Evolutionary conservation across 192 early-diverging fungal genomes (phyloP).

Genomic region (Rhizophagus clarus): DNA sequence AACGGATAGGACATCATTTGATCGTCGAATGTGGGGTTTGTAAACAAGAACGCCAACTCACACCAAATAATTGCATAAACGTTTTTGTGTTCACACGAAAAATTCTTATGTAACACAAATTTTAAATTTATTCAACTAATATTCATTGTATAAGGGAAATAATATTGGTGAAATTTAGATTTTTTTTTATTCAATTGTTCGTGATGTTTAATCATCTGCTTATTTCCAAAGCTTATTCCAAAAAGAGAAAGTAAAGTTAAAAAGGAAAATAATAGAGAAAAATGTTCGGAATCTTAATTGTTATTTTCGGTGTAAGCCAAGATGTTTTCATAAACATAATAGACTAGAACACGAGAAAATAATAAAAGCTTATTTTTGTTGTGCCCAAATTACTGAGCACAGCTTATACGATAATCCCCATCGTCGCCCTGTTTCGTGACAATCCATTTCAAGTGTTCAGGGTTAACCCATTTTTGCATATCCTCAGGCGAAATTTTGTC

Average conservation of each 20-base stretch:
- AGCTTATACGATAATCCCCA: conserved; percentile 27
- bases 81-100: background rate
- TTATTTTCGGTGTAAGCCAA: background rate
- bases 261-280: background rate
- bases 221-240: background rate
- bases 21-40: background rate
- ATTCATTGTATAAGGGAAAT: background rate
- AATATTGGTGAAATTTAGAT: background rate
- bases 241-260: background rate
- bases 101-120: background rate
- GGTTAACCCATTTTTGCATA: conserved; percentile 21
- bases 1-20: background rate
- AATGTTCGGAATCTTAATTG: background rate
- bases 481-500: conserved; percentile 22
- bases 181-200: background rate
- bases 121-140: background rate
- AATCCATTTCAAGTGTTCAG: conserved; percentile 23
- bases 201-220: background rate
- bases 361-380: background rate
- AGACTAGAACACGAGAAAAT: background rate
- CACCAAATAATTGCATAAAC: background rate
- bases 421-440: conserved; percentile 15
- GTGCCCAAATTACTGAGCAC: background rate
- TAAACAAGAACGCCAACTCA: background rate
- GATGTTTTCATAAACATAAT: no score